Conservation (phyloP, 495 filamentous ascomycete genomes). For the Talaromyces nanjingensis region DNA sequence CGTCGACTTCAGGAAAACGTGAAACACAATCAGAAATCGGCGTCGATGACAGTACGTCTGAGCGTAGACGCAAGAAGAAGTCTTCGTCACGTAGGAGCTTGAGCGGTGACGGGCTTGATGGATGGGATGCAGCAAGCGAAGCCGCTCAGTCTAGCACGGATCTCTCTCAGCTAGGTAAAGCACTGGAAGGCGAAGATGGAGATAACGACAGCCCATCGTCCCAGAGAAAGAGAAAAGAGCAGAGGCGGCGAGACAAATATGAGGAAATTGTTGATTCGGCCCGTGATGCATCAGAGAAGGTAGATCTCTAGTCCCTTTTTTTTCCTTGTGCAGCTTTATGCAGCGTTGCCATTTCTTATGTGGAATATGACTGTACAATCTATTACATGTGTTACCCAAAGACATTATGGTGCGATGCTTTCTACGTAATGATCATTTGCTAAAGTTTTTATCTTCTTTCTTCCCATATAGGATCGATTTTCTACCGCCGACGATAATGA, state of each 20-base stretch:
- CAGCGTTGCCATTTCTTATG: conserved; percentile 11
- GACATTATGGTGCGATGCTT: conserved; percentile 3
- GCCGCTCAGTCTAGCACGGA: conserved; percentile 4
- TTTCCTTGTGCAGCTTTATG: conserved; percentile 16
- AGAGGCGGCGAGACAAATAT: conserved; percentile 31
- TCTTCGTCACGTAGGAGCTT: conserved; percentile 30
- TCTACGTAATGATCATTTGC: conserved; percentile 22
- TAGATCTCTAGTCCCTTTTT: conserved; percentile 34
- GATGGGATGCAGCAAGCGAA: conserved; percentile 18
- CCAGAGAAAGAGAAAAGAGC: conserved; percentile 32
- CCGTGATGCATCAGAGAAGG: conserved; percentile 33
- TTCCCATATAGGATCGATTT: conserved; percentile 32
- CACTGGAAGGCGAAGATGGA: conserved; percentile 14
- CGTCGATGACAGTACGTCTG: conserved; percentile 28
- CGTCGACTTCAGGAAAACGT: conserved; percentile 27
- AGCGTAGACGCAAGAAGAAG: conserved; percentile 38
- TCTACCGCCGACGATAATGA: conserved; percentile 12
- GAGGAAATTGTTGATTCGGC: conserved; percentile 31
- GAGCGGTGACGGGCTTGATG: conserved; percentile 23
- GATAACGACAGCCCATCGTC: conserved; percentile 23
- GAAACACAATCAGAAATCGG: conserved; percentile 34
- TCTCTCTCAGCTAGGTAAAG: conserved; percentile 11
- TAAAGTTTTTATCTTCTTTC: conserved; percentile 29
- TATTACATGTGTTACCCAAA: conserved; percentile 9
- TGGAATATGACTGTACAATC: conserved; percentile 6